phyloP scores from a whole-genome alignment of 176 grass and related monocot species.

The Phoenix roebelenii region DNA sequence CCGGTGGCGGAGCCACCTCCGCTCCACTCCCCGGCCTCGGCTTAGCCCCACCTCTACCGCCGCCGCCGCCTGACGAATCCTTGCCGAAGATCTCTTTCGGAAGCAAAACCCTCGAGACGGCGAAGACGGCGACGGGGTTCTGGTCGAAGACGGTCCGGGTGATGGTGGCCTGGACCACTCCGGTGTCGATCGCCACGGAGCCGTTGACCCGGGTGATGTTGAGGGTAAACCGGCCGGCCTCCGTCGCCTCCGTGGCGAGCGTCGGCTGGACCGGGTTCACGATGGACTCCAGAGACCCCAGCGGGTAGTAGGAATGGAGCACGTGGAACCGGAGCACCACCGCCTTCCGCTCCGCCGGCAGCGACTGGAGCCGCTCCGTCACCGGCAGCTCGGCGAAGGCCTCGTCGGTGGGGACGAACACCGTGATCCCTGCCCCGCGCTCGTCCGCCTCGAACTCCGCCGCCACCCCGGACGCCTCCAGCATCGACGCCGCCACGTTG shows the following conservation, averaged over 20 bases:
- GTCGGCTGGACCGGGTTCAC: constrained; percentile 99
- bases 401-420: constrained; percentile 91
- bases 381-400: constrained; percentile 74
- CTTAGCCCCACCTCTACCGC: background rate
- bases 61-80: background rate
- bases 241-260: constrained; percentile 64
- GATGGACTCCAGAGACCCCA: constrained; percentile 89
- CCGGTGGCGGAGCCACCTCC: no score
- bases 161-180: constrained; percentile 84
- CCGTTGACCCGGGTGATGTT: constrained; percentile 96
- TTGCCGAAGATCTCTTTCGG: constrained; percentile 72
- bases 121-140: constrained; percentile 84
- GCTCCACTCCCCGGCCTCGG: constrained; percentile 8
- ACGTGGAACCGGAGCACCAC: constrained; percentile 94
- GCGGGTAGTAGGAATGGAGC: constrained; percentile 94
- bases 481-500: constrained; percentile 88
- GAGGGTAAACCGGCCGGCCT: constrained; percentile 75
- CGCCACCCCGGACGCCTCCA: constrained; percentile 77
- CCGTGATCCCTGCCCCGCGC: constrained; percentile 74
- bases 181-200: constrained; percentile 87
- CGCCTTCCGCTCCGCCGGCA: constrained; percentile 73
- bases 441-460: constrained; percentile 71
- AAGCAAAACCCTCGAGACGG: constrained; percentile 78
- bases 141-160: constrained; percentile 94
- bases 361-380: constrained; percentile 67